phyloP scores from a whole-genome alignment of 2,329 filamentous ascomycete species.

The Rhynchosporium agropyri region DNA sequence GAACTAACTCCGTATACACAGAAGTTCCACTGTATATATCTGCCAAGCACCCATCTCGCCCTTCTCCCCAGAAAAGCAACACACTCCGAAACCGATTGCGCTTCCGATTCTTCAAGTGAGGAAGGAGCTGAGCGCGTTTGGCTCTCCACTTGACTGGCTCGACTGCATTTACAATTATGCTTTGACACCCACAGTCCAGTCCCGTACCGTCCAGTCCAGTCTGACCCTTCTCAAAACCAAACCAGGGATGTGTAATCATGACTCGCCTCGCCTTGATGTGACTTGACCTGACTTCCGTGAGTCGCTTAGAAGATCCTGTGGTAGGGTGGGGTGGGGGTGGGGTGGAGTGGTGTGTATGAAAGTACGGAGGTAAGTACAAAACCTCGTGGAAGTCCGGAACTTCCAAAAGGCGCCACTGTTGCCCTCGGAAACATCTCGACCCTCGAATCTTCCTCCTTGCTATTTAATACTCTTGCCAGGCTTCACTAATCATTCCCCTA shows the following conservation, averaged over 20 bases:
- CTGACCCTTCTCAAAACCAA: too few relatives aligned
- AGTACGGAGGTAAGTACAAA: background rate
- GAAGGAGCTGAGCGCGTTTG: slow-evolving; percentile 1
- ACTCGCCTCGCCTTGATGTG: background rate
- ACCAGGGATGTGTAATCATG: too few relatives aligned
- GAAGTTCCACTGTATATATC: too few relatives aligned
- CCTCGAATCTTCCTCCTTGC: background rate
- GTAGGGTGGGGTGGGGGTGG: background rate
- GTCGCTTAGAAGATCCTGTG: too few relatives aligned
- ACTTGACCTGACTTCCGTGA: background rate
- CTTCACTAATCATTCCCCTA: background rate
- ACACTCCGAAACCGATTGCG: background rate
- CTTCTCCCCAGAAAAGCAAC: slow-evolving; percentile 4
- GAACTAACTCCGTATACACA: too few relatives aligned
- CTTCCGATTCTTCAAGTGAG: background rate
- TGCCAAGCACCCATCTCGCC: background rate
- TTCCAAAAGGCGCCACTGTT: slow-evolving; percentile 4
- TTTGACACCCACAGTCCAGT: slow-evolving; percentile 1
- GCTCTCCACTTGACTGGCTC: background rate
- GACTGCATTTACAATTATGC: background rate
- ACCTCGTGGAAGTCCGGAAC: slow-evolving; percentile 6
- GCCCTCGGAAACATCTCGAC: background rate
- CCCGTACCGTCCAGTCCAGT: background rate
- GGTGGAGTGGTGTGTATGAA: background rate
- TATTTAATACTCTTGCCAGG: background rate